Percentiles rank a stretch among this genome's conserved stretches.
phyloP scores from a whole-genome alignment of 2,329 filamentous ascomycete genomes.

The Sporothrix brasiliensis region DNA sequence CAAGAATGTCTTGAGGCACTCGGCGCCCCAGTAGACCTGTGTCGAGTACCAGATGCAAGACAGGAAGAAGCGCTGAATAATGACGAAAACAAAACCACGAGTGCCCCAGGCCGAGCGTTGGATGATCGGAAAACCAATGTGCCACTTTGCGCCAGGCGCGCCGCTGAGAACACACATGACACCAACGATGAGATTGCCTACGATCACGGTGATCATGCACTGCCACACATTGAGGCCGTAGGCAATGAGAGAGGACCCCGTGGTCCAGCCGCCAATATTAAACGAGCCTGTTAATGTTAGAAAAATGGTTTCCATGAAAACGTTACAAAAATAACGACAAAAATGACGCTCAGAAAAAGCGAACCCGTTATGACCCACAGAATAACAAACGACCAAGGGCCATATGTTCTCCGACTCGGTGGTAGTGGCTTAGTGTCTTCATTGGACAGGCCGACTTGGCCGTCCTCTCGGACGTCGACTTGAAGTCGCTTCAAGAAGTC shows the following conservation, averaged over 20 bases:
- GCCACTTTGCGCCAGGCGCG: slow-evolving; percentile 46
- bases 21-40: slow-evolving; percentile 47
- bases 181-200: slow-evolving; percentile 49
- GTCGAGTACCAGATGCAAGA: slow-evolving; percentile 56
- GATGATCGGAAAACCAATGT: slow-evolving; percentile 50
- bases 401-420: slow-evolving; percentile 41
- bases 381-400: slow-evolving; percentile 42
- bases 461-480: slow-evolving; percentile 33
- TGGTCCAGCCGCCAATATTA: slow-evolving; percentile 44
- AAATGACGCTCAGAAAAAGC: background rate
- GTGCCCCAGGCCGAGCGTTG: slow-evolving; percentile 48
- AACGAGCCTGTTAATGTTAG: slow-evolving; percentile 37
- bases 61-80: slow-evolving; percentile 51
- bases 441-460: slow-evolving; percentile 38
- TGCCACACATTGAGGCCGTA: slow-evolving; percentile 39
- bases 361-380: slow-evolving; percentile 43
- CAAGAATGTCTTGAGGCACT: slow-evolving; percentile 46
- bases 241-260: slow-evolving; percentile 37
- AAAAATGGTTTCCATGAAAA: background rate
- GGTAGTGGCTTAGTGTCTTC: slow-evolving; percentile 41
- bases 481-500: slow-evolving; percentile 36
- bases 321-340: no score
- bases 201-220: slow-evolving; percentile 51
- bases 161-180: slow-evolving; percentile 45
- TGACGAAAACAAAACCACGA: slow-evolving; percentile 46